Evolutionary conservation across 352 stramenopile species (phyloP).

Genomic region (Globisporangium canariense): DNA sequence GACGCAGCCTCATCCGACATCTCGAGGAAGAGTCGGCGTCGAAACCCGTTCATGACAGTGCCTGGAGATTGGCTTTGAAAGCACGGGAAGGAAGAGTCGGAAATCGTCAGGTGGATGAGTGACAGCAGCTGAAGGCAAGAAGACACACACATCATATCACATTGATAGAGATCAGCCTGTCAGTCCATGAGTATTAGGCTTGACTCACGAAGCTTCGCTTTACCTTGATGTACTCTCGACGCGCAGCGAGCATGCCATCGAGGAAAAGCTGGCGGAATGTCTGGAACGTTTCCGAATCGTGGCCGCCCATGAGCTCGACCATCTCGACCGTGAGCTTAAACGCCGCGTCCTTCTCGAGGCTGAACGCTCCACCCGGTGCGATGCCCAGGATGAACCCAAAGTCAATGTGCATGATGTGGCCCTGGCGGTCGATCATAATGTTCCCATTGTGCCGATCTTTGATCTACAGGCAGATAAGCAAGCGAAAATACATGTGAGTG

Average conservation of each 20-base stretch:
- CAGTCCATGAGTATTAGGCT: not conserved
- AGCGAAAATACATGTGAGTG: not conserved
- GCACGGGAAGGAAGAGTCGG: slow-evolving; percentile 88
- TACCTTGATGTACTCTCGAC: slow-evolving; percentile 77
- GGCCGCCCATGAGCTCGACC: slow-evolving; percentile 89
- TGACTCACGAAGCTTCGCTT: not conserved
- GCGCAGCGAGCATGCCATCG: slow-evolving; percentile 89
- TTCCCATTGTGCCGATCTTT: slow-evolving; percentile 97
- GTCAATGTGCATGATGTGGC: slow-evolving; percentile 95
- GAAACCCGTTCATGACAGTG: slow-evolving; percentile 23
- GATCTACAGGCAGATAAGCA: slow-evolving; percentile 26
- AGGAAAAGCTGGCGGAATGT: slow-evolving; percentile 87
- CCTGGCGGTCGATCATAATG: slow-evolving; percentile 91
- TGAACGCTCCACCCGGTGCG: slow-evolving; percentile 91
- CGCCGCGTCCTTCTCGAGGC: slow-evolving; percentile 87
- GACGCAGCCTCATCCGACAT: slow-evolving; percentile 21
- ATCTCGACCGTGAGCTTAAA: slow-evolving; percentile 97
- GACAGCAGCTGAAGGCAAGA: slow-evolving; percentile 47
- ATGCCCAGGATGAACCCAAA: slow-evolving; percentile 96
- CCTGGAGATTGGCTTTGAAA: slow-evolving; percentile 46
- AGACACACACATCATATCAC: not conserved
- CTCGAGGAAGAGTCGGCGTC: slow-evolving; percentile 35
- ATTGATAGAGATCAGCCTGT: not conserved
- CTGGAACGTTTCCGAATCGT: slow-evolving; percentile 64
- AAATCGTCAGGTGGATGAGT: slow-evolving; percentile 88